phyloP scores from a whole-genome alignment of 225 moss, liverwort and hornwort genomes.

The Marchantia polymorpha region DNA sequence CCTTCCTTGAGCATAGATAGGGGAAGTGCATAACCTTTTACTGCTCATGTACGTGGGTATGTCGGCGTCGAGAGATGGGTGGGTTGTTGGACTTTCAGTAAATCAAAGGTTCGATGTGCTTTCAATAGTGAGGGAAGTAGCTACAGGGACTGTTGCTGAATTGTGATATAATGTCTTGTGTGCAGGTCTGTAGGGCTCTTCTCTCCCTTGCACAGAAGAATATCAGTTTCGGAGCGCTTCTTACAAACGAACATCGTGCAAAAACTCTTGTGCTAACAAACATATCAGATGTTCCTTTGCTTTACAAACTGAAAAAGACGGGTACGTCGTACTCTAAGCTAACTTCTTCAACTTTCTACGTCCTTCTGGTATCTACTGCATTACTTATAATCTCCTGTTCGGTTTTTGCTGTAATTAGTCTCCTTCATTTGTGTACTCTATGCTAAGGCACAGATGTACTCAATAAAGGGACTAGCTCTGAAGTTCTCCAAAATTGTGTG shows the following conservation, averaged over 20 bases:
- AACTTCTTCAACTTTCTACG: too few species aligned
- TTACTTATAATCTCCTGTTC: too few species aligned
- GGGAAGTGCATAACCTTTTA: not conserved
- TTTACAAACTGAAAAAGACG: conserved; percentile 90
- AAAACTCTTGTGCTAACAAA: conserved; percentile 87
- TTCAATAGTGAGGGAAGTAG: not conserved
- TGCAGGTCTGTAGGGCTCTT: conserved; percentile 78
- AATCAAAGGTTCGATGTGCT: not conserved
- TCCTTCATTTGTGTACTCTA: too few species aligned
- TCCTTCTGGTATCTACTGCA: too few species aligned
- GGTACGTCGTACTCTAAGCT: conserved; percentile 45
- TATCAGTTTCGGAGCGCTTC: conserved; percentile 87
- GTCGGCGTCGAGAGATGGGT: not conserved
- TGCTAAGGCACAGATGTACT: too few species aligned
- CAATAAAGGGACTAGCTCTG: too few species aligned
- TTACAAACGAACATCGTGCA: conserved; percentile 95
- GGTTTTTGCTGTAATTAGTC: too few species aligned
- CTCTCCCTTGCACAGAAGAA: conserved; percentile 90
- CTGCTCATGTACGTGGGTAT: not conserved
- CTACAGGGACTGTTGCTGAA: not conserved
- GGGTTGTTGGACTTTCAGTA: not conserved
- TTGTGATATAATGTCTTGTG: not conserved
- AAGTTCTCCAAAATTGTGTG: too few species aligned
- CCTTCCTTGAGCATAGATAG: conserved; percentile 6
- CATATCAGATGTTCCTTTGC: conserved; percentile 73